These are phyloP conservation scores for Sporothrix brasiliensis DNA, from an alignment of 2,329 filamentous ascomycete genomes.

Conservation along the genomic window DNA sequence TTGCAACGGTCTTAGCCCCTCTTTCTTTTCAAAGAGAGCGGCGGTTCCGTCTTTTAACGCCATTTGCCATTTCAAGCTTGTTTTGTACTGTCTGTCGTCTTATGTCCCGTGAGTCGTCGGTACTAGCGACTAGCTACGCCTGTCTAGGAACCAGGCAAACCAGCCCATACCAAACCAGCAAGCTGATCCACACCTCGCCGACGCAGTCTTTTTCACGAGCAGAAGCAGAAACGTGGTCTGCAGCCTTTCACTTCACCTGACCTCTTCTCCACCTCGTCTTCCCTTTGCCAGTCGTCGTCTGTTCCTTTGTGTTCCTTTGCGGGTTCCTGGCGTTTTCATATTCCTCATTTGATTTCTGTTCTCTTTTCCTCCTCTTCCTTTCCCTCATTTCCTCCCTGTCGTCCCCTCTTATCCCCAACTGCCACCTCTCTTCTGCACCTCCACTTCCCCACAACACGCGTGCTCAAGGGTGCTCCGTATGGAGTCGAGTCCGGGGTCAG, in stretches of 20 bases:
- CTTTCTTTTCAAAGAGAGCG: background rate
- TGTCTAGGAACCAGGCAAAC: too few relatives aligned
- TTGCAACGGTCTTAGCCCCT: background rate
- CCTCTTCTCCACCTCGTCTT: conserved; percentile 13
- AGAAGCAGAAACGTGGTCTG: too few relatives aligned
- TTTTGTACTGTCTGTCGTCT: too few relatives aligned
- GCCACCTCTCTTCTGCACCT: background rate
- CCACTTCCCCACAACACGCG: conserved; percentile 20
- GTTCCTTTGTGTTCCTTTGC: too few relatives aligned
- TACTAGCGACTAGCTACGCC: too few relatives aligned
- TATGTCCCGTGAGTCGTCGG: too few relatives aligned
- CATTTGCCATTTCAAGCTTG: too few relatives aligned
- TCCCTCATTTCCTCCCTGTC: background rate
- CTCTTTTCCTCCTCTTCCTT: too few relatives aligned
- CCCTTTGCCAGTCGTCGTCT: background rate
- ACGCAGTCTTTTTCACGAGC: too few relatives aligned
- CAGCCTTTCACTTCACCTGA: too few relatives aligned
- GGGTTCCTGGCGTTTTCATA: background rate
- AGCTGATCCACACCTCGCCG: too few relatives aligned
- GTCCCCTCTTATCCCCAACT: background rate
- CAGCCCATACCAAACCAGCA: too few relatives aligned
- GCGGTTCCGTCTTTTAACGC: conserved; percentile 12
- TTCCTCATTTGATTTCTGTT: background rate
- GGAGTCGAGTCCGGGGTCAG: conserved; percentile 18
- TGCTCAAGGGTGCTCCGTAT: conserved; percentile 21